phyloP scores from a whole-genome alignment of 768 basidiomycete genomes.

The Mycena galopus region DNA sequence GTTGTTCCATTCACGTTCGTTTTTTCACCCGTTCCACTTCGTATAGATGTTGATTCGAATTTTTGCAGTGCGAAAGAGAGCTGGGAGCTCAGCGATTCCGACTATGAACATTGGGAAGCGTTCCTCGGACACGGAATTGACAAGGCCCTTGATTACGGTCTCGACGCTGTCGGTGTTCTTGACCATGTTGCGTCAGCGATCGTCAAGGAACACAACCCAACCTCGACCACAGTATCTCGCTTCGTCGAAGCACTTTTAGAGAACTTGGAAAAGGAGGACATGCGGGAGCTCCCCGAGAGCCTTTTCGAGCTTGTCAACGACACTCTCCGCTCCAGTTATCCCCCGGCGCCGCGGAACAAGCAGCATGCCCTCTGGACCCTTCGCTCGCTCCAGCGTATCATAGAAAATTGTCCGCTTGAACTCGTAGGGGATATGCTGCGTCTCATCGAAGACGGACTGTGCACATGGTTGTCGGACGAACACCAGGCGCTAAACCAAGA shows the following conservation, averaged over 20 bases:
- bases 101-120: conserved; percentile 71
- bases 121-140: conserved; percentile 65
- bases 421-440: conserved; percentile 61
- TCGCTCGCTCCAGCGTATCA: conserved; percentile 62
- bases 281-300: conserved; percentile 64
- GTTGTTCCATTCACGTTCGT: conserved; percentile 75
- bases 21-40: conserved; percentile 24
- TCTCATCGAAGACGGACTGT: conserved; percentile 65
- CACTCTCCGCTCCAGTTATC: conserved; percentile 73
- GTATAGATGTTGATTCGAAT: conserved; percentile 18
- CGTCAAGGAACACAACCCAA: conserved; percentile 52
- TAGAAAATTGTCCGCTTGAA: conserved; percentile 69
- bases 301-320: conserved; percentile 73
- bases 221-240: conserved; percentile 60
- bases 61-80: conserved; percentile 48
- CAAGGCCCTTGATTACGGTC: conserved; percentile 72
- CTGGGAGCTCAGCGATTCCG: conserved; percentile 69
- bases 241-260: conserved; percentile 74
- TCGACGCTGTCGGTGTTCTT: conserved; percentile 65
- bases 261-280: conserved; percentile 63
- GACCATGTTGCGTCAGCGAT: conserved; percentile 68
- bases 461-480: conserved; percentile 76
- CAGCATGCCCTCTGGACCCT: conserved; percentile 73
- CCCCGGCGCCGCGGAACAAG: conserved; percentile 68
- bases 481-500: conserved; percentile 60